Evolutionary conservation across 495 filamentous ascomycete genomes (phyloP), one percentile per base, ranked within the genome.

Genomic region (Neurospora hispaniola): DNA sequence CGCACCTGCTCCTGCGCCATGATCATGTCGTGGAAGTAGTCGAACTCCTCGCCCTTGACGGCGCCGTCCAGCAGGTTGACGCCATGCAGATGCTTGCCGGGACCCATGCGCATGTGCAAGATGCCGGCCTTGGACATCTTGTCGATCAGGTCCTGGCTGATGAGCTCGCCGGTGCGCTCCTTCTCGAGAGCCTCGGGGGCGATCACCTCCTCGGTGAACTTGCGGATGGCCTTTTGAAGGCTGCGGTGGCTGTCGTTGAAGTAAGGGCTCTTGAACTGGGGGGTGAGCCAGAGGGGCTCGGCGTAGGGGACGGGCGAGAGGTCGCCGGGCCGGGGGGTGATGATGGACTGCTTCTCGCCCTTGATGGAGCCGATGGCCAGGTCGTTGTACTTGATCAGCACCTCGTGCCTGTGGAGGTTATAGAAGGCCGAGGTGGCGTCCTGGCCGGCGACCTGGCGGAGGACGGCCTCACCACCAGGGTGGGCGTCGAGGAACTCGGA

Each of bases 401-500:
- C 94, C 82, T 97, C 94, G 69, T 96, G 94, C 0, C 94, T 89
- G 83, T 98, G 94, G 46, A 98, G 92, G 80, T 94, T 94, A 81
- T 97, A 96, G 86, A 96, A 98, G 73, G 91, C 92, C 54, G 89
- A 86, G 71, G 94, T 97, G 41, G 93, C 93, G 82, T 97, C 93
- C 78, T 87, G 88, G 80, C 93, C 93, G 48, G 91, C 93, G 70
- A 94, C 91, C 82, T 94, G 94, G 62, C 92, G 87, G 42, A 97
- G 90, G 54, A 96, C 93, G 71, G 91, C 88, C 75, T 90, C 88
- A 77, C 93, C 93, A 75, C 94, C 94, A 23, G 94, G 94, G 78
- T 98, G 94, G 72, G 94, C 94, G 84, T 94, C 93, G 71, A 95
- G 84, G 82, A 98, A 97, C 71, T 96, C 94, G 59, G 92, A 92